Evolutionary conservation across 768 basidiomycete genomes (phyloP).

Genomic region (Mycena sanguinolenta): DNA sequence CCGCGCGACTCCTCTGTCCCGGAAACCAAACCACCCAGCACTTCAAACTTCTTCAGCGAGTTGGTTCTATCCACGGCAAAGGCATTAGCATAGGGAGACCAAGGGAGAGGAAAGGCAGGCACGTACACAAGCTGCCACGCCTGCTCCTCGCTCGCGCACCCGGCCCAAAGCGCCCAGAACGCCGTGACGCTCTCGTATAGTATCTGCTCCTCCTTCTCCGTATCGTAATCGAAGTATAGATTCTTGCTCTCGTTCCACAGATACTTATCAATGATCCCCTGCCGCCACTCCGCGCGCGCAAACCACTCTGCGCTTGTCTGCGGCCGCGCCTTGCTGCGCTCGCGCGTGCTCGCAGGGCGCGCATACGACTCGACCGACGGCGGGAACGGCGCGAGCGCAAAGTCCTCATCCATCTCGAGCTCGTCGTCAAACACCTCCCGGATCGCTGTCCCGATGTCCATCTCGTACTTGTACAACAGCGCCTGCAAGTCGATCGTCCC

Average conservation of each 20-base stretch:
- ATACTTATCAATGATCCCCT: conserved; percentile 90
- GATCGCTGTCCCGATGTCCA: conserved; percentile 98
- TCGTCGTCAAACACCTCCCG: conserved; percentile 95
- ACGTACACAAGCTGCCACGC: conserved; percentile 93
- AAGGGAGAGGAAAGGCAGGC: conserved; percentile 3
- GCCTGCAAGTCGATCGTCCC: conserved; percentile 97
- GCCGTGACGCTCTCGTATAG: conserved; percentile 97
- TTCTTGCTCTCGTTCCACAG: conserved; percentile 97
- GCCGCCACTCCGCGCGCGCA: conserved; percentile 85
- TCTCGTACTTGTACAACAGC: conserved; percentile 97
- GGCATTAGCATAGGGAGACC: conserved; percentile 35
- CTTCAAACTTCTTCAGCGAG: conserved; percentile 96
- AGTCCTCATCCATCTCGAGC: conserved; percentile 93
- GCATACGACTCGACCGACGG: conserved; percentile 80
- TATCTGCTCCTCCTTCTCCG: conserved; percentile 89
- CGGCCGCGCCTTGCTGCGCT: conserved; percentile 67
- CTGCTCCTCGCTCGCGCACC: conserved; percentile 96
- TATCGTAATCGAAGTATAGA: conserved; percentile 97
- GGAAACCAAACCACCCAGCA: conserved; percentile 93
- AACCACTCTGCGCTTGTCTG: conserved; percentile 95
- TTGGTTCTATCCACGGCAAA: conserved; percentile 66
- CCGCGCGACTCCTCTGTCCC: conserved; percentile 98
- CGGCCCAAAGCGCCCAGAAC: conserved; percentile 98
- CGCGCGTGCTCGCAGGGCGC: conserved; percentile 61
- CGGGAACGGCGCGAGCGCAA: conserved; percentile 92